Percentiles rank a stretch among this genome's conserved stretches.
These are phyloP conservation scores for Forsythia viridissima DNA, from an alignment of 257 asterid genomes.

Conservation along the genomic window DNA sequence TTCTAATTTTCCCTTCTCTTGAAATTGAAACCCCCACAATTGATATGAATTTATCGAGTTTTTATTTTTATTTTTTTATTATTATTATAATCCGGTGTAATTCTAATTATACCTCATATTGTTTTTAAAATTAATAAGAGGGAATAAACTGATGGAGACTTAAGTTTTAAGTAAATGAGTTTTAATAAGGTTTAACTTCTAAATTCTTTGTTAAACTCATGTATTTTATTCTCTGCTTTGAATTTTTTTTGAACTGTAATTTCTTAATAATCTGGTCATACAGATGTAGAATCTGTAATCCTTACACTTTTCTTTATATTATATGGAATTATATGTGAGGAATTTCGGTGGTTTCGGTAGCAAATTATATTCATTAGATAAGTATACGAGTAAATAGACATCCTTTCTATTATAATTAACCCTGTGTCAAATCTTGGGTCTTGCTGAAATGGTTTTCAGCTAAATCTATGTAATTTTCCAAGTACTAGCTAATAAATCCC, in stretches of 20 bases:
- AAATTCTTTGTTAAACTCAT: conserved; percentile 18
- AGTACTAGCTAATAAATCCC: background rate
- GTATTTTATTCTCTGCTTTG: background rate
- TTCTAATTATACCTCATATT: background rate
- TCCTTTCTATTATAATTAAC: background rate
- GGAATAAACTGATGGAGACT: background rate
- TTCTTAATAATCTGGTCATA: background rate
- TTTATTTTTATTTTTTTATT: background rate
- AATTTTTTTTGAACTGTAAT: conserved; percentile 6
- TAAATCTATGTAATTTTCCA: background rate
- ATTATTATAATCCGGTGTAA: background rate
- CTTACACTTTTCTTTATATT: background rate
- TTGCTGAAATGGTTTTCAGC: background rate
- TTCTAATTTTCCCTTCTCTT: conserved; percentile 7
- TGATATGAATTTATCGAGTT: background rate
- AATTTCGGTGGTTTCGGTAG: conserved; percentile 12
- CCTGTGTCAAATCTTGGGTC: background rate
- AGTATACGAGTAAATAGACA: background rate
- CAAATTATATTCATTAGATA: no score
- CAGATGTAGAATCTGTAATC: background rate
- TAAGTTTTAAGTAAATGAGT: conserved; percentile 1
- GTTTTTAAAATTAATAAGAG: conserved; percentile 8
- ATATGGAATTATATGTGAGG: conserved; percentile 11
- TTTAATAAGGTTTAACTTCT: conserved; percentile 20
- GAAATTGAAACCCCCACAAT: conserved; percentile 13